Base-by-base conservation (phyloP, 345 rosid species). In the Lagerstroemia speciosa region DNA sequence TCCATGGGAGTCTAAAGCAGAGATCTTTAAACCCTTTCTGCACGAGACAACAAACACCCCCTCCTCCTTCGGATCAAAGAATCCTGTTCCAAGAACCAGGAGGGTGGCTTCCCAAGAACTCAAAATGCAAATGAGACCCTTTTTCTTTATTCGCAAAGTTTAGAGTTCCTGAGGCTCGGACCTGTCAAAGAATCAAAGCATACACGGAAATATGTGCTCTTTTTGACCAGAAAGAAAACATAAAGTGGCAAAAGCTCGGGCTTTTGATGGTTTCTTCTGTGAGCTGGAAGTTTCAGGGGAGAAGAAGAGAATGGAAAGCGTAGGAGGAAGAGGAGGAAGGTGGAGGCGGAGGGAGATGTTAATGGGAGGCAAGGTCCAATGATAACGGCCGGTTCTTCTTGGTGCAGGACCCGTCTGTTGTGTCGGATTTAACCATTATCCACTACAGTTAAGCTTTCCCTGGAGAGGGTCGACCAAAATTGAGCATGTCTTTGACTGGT, bases 1-100 rank as follows among this genome's bases (percentile, higher is more conserved):
- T 81, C 80, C 87, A 81, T 81, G 53, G 19, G 57, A 30, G 43
- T 24, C 19, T 5, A 70, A 62, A 70, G 22, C 15, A 15, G 12
- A 5, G 33, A 34, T 15, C 22, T 57, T 0, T 38, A 62, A 41
- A 30, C 40, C 62, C 11, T 62, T 22, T 24, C 34, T 6, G 67
- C 67, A 64, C 37, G 15, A 37, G 30, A 22, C 46, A n/a, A 64
- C 67, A 22, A 36, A 37, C 29, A 64, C 5, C 45, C 29, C 0
- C 40, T 64, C 12, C 46, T 64, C 16, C 66, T 34, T 64, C 43
- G 30, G 24, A 5, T 57, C 29, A 31, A 2, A 57, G 62, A 24
- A 57, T 57, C 38, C 38, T 2, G 38, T n/a, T n/a, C n/a, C n/a
- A n/a, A n/a, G n/a, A n/a, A n/a, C n/a, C n/a, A n/a, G n/a, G n/a